Conservation (phyloP, 257 asterid genomes). For the Rauvolfia tetraphylla region DNA sequence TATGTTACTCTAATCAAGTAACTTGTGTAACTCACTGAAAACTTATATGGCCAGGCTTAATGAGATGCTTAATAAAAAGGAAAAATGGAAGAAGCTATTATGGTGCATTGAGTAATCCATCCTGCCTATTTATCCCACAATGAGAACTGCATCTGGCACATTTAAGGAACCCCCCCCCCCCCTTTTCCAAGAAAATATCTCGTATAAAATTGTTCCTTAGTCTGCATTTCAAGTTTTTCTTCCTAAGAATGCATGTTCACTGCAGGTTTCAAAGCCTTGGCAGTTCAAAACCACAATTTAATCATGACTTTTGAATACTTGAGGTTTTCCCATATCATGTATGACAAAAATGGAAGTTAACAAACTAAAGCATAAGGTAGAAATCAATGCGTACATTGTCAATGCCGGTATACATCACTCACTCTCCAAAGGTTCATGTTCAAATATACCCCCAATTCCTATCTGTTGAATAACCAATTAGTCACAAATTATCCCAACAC, state of each 20-base stretch:
- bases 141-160: background rate
- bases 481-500: background rate
- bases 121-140: background rate
- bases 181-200: background rate
- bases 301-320: background rate
- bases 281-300: background rate
- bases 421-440: background rate
- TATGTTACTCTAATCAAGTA: background rate
- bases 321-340: background rate
- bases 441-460: background rate
- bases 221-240: background rate
- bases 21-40: background rate
- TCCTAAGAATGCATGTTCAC: background rate
- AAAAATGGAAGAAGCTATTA: background rate
- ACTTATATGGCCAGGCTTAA: background rate
- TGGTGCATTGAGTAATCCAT: background rate
- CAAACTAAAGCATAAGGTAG: background rate
- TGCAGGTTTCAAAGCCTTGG: background rate
- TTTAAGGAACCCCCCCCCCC: background rate
- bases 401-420: background rate
- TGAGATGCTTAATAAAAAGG: background rate
- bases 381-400: background rate
- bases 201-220: background rate
- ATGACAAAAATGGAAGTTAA: background rate
- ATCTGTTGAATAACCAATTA: background rate